Base-by-base conservation (phyloP, 495 filamentous ascomycete species). In the Thermothielavioides terrestris region DNA sequence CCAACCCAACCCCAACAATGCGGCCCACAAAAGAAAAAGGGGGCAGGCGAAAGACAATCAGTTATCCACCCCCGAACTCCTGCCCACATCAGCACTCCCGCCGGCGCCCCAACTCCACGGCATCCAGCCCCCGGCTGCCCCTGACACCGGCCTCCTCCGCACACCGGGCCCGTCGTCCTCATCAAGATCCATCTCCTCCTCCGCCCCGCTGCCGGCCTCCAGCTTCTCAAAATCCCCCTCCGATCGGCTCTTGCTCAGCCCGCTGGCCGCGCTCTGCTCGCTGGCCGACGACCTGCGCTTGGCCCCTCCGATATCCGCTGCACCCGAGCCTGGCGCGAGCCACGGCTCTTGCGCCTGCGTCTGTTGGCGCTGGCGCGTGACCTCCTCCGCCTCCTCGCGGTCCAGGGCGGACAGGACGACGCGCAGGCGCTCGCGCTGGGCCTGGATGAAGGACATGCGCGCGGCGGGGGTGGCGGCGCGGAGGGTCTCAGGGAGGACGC, bases 191-290 rank as follows among this genome's bases (percentile, higher is more conserved):
- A 64, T 63, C 12, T 72, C 62, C 37, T 71, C 75, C 34, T 76
- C 77, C 28, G 65, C 72, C 1, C 75, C 73, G 55, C 84, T 84
- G 47, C 85, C 83, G n/a, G 75, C 73, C 31, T 88, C 83, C 53
- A 95, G 82, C 58, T 84, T 82, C 58, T 91, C 85, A 61, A 95
- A 95, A 51, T 89, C 88, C 30, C 74, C 76, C 55, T 88, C 85
- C 46, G 83, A 87, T 52, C 74, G 73, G 57, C 83, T 88, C 74
- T 85, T 88, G 36, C 69, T 76, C 60, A 88, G 58, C 7, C 79
- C 76, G 62, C 69, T 77, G 60, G 61, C 74, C 47, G 58, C 68
- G 41, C 72, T 75, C 9, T 65, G 63, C 43, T 65, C 70, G 27
- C 69, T 61, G 46, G 67, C 55, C 15, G 56, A 59, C 15, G 56